Percentiles rank a stretch among this genome's conserved stretches.
Conservation (phyloP, 2,329 filamentous ascomycete species). For the Aspergillus vadensis region DNA sequence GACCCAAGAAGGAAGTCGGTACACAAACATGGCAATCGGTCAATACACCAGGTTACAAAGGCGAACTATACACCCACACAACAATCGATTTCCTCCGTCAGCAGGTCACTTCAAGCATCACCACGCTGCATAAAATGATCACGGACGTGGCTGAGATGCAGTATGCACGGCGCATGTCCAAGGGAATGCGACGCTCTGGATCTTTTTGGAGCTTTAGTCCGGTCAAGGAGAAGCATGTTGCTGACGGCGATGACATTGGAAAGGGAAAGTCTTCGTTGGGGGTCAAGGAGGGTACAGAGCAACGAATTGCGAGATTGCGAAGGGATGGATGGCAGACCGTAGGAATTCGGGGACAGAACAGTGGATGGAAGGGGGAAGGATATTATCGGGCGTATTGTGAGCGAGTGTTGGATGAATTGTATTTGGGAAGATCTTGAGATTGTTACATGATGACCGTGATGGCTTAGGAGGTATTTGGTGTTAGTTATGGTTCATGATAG, state of each 20-base stretch:
- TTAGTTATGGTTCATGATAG: neutral
- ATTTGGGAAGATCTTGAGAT: neutral
- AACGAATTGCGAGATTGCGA: neutral
- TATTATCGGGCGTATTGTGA: slow-evolving; percentile 1
- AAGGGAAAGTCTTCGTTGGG: neutral
- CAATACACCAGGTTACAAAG: too few species aligned
- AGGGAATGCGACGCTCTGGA: slow-evolving; percentile 30
- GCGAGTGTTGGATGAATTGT: neutral
- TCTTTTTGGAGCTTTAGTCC: slow-evolving; percentile 47
- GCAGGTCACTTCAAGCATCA: slow-evolving; percentile 32
- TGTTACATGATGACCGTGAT: neutral
- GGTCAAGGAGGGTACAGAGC: neutral
- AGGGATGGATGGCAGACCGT: neutral
- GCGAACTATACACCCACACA: slow-evolving; percentile 25
- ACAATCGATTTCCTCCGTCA: slow-evolving; percentile 27
- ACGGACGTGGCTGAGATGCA: slow-evolving; percentile 29
- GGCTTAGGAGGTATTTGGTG: neutral
- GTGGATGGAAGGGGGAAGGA: neutral
- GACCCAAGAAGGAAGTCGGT: too few species aligned
- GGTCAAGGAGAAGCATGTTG: slow-evolving; percentile 15
- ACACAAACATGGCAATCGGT: too few species aligned
- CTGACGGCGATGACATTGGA: neutral
- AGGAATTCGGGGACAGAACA: neutral
- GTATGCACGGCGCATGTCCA: slow-evolving; percentile 26
- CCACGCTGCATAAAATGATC: slow-evolving; percentile 29